Evolutionary conservation across 208 protist species (phyloP).

Genomic region (Wallacemonas collosoma): DNA sequence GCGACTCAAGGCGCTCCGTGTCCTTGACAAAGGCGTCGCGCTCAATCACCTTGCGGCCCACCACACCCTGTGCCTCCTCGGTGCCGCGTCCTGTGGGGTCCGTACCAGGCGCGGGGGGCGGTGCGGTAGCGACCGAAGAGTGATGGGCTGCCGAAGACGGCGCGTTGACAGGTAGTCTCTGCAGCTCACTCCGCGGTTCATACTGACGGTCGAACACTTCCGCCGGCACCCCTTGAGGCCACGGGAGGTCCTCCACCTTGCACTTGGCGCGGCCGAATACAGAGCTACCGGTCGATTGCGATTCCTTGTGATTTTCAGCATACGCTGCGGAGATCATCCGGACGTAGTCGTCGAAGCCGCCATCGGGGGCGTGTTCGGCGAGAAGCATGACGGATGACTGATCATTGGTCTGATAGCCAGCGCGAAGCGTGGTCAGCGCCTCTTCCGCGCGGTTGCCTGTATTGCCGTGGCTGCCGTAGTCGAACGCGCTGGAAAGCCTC

Average conservation of each 20-base stretch:
- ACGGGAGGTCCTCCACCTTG: conserved; percentile 37
- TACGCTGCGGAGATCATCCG: conserved; percentile 67
- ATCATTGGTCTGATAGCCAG: conserved; percentile 22
- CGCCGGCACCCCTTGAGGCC: conserved; percentile 59
- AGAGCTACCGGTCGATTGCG: conserved; percentile 3
- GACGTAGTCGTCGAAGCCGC: conserved; percentile 74
- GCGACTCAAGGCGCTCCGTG: conserved; percentile 69
- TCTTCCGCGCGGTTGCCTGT: conserved; percentile 29
- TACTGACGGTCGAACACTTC: conserved; percentile 52
- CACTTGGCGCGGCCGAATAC: neutral
- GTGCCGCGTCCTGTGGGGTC: neutral
- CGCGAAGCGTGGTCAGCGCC: conserved; percentile 17
- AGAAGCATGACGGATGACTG: conserved; percentile 50
- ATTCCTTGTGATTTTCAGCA: conserved; percentile 60
- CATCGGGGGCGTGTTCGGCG: conserved; percentile 35
- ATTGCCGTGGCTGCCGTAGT: conserved; percentile 39
- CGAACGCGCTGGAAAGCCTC: conserved; percentile 65
- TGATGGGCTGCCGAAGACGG: neutral
- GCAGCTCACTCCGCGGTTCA: conserved; percentile 28
- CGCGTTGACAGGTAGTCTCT: conserved; percentile 11
- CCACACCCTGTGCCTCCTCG: neutral
- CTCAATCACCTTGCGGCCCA: conserved; percentile 18
- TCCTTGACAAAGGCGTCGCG: conserved; percentile 61
- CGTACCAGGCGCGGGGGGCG: neutral
- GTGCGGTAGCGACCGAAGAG: neutral